These are phyloP conservation scores for Phytophthora boehmeriae DNA, from an alignment of 352 stramenopile genomes.

Conservation along the genomic window DNA sequence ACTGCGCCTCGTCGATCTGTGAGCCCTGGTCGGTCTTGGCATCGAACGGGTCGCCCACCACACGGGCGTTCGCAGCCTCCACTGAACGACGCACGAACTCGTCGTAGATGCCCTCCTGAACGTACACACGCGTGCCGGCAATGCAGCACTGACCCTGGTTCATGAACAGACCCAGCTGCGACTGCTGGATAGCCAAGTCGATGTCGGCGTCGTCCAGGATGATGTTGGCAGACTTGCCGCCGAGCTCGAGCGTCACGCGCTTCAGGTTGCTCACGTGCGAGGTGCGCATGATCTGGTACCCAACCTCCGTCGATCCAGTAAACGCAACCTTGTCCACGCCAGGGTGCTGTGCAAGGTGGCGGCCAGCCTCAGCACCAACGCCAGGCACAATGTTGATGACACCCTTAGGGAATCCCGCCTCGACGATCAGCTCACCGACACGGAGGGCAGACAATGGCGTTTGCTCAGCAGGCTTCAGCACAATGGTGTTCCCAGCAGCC, in stretches of 20 bases:
- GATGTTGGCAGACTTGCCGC: conserved; percentile 79
- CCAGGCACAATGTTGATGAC: conserved; percentile 86
- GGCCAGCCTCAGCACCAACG: conserved; percentile 39
- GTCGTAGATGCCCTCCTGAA: conserved; percentile 86
- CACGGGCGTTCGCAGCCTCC: conserved; percentile 49
- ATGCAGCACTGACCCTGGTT: conserved; percentile 90
- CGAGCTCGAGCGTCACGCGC: conserved; percentile 72
- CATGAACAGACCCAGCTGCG: conserved; percentile 71
- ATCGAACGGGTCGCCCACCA: conserved; percentile 64
- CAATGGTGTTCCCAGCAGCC: conserved; percentile 89
- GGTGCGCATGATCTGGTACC: conserved; percentile 59
- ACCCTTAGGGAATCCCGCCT: conserved; percentile 75
- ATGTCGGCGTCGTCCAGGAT: conserved; percentile 72
- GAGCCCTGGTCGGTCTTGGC: conserved; percentile 44
- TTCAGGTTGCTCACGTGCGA: conserved; percentile 72
- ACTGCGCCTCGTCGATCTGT: conserved; percentile 61
- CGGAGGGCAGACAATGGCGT: conserved; percentile 93
- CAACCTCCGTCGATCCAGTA: conserved; percentile 67
- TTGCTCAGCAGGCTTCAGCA: conserved; percentile 95
- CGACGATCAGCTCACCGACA: conserved; percentile 78
- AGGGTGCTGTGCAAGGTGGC: conserved; percentile 44
- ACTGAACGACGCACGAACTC: conserved; percentile 72
- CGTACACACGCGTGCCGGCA: conserved; percentile 77
- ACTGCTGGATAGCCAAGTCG: conserved; percentile 49
- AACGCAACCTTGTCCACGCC: conserved; percentile 85